phyloP scores from a whole-genome alignment of 176 grass and related monocot species.

The Puccinellia tenuiflora region DNA sequence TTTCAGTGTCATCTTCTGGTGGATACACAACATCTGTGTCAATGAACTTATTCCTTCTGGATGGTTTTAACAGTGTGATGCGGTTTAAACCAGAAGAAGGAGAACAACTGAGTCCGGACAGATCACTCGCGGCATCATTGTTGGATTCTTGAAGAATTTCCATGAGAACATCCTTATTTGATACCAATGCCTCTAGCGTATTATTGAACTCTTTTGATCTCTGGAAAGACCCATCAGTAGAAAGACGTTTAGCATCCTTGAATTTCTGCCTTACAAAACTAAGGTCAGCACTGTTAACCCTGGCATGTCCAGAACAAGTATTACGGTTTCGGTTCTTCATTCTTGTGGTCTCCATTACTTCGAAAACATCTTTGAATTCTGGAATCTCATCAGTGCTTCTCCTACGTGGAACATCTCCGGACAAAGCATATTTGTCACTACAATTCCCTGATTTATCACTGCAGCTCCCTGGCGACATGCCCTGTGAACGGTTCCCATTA shows the following conservation, averaged over 20 bases:
- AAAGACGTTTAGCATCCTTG: slow-evolving; percentile 58
- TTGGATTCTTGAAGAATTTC: slow-evolving; percentile 56
- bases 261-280: slow-evolving; percentile 64
- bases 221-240: slow-evolving; percentile 36
- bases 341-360: slow-evolving; percentile 46
- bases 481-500: background rate
- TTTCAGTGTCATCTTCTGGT: slow-evolving; percentile 7
- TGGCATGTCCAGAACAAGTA: slow-evolving; percentile 12
- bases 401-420: slow-evolving; percentile 24
- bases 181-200: slow-evolving; percentile 49
- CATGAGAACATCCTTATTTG: slow-evolving; percentile 65
- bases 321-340: slow-evolving; percentile 34
- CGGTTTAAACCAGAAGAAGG: slow-evolving; percentile 38
- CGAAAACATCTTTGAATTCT: slow-evolving; percentile 82
- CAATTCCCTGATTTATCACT: slow-evolving; percentile 30
- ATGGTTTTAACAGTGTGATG: slow-evolving; percentile 67
- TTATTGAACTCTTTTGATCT: slow-evolving; percentile 52
- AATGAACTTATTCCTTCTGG: slow-evolving; percentile 29
- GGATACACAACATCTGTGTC: background rate
- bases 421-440: slow-evolving; percentile 30
- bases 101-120: slow-evolving; percentile 40
- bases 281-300: slow-evolving; percentile 29
- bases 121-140: slow-evolving; percentile 31
- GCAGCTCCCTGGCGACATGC: slow-evolving; percentile 20
- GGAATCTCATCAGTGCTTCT: slow-evolving; percentile 38